Conservation (phyloP, 805 yeast species). For the Candida vartiovaarae region DNA sequence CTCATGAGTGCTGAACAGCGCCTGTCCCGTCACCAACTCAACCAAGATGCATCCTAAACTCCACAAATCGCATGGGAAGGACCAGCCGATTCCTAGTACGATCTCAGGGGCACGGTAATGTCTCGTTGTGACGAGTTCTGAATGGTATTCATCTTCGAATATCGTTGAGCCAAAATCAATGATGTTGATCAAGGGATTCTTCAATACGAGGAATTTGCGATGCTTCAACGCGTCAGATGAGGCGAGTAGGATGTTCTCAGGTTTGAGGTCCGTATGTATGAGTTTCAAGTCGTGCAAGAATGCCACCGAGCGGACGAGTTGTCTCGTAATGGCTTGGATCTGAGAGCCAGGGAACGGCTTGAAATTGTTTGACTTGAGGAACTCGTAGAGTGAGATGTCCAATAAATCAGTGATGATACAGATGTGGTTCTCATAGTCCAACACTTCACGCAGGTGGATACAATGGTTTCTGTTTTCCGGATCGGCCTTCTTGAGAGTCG, state of each 20-base stretch:
- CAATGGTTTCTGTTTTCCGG: conserved; percentile 64
- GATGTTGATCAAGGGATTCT: conserved; percentile 75
- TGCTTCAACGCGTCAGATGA: conserved; percentile 17
- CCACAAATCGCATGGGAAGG: conserved; percentile 96
- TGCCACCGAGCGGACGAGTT: conserved; percentile 76
- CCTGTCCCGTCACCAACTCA: conserved; percentile 90
- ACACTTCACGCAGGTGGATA: conserved; percentile 79
- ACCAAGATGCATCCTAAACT: conserved; percentile 90
- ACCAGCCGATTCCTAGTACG: conserved; percentile 93
- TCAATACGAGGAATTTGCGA: conserved; percentile 39
- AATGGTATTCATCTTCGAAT: conserved; percentile 89
- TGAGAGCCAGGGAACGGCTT: conserved; percentile 93
- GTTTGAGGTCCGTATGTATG: conserved; percentile 94
- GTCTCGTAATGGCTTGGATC: conserved; percentile 82
- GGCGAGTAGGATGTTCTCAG: conserved; percentile 71
- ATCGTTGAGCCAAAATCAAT: conserved; percentile 98
- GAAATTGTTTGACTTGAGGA: conserved; percentile 74
- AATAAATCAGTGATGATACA: conserved; percentile 87
- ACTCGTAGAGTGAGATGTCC: conserved; percentile 83
- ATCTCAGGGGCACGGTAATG: conserved; percentile 98
- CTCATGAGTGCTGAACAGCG: conserved; percentile 91
- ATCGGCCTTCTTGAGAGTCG: conserved; percentile 64
- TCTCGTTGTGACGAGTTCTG: conserved; percentile 85
- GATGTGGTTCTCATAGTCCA: conserved; percentile 89
- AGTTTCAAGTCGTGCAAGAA: conserved; percentile 84